A percentile compares a stretch with the other conserved stretches of the same genome.
These are phyloP conservation scores for Evernia prunastri DNA, from an alignment of 495 filamentous ascomycete genomes.

Conservation along the genomic window DNA sequence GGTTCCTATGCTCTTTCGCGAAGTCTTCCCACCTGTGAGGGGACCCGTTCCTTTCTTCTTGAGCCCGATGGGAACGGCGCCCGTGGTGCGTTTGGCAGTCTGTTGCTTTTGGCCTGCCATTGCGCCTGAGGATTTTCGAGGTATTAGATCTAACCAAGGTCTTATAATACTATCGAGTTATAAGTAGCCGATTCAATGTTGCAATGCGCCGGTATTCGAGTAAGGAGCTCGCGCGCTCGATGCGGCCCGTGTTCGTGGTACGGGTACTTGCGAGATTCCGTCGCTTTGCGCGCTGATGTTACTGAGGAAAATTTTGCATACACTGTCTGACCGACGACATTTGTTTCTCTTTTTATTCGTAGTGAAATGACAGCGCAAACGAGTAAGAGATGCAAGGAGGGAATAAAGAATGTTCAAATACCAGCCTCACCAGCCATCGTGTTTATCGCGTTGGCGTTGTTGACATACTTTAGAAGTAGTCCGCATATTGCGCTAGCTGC, in stretches of 20 bases:
- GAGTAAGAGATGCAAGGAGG: not conserved
- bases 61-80: constrained; percentile 13
- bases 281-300: not conserved
- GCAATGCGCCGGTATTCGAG: not conserved
- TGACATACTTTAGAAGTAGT: constrained; percentile 1
- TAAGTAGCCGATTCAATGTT: not conserved
- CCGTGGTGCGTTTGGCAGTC: constrained; percentile 20
- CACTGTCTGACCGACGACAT: no score
- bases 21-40: constrained; percentile 5
- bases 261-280: not conserved
- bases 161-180: not conserved
- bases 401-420: not conserved
- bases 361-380: not conserved
- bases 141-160: not conserved
- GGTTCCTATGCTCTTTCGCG: constrained; percentile 14
- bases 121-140: not conserved
- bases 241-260: not conserved
- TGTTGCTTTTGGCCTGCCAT: constrained; percentile 21
- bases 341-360: no score
- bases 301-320: not conserved
- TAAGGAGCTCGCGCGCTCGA: not conserved
- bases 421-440: constrained; percentile 11
- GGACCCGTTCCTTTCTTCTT: constrained; percentile 12
- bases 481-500: not conserved
- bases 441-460: constrained; percentile 6